phyloP scores from a whole-genome alignment of 352 stramenopile species.

The Albugo candida region DNA sequence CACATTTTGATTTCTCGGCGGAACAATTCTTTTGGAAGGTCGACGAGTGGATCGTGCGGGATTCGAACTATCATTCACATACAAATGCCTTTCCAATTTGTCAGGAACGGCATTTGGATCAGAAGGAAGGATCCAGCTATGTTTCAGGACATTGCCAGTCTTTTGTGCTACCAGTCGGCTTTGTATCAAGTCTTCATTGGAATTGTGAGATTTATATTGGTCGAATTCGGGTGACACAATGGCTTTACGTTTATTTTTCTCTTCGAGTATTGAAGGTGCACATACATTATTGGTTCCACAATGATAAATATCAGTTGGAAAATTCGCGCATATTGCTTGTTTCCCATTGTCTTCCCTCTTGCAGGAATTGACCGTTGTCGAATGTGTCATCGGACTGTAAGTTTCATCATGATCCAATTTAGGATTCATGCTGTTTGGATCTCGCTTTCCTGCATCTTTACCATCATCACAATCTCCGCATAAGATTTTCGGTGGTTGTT shows the following conservation, averaged over 20 bases:
- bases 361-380: not conserved
- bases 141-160: constrained; percentile 1
- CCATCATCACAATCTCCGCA: constrained; percentile 1
- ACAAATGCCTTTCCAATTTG: no score
- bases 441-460: constrained; percentile 6
- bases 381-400: not conserved
- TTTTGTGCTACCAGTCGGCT: constrained; percentile 1
- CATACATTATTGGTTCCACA: not conserved
- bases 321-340: not conserved
- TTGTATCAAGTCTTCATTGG: not conserved
- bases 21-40: no score
- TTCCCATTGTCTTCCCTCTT: not conserved
- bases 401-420: constrained; percentile 12
- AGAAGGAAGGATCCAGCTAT: not conserved
- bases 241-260: constrained; percentile 69
- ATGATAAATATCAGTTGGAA: not conserved
- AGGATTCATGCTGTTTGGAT: constrained; percentile 19
- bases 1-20: no score
- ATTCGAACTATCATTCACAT: no score
- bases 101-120: no score
- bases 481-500: constrained; percentile 1
- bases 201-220: constrained; percentile 20
- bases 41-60: no score
- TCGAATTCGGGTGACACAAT: constrained; percentile 69
- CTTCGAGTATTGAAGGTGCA: constrained; percentile 9